Conservation (phyloP, 192 early-diverging fungal species). For the Linnemannia zychae region DNA sequence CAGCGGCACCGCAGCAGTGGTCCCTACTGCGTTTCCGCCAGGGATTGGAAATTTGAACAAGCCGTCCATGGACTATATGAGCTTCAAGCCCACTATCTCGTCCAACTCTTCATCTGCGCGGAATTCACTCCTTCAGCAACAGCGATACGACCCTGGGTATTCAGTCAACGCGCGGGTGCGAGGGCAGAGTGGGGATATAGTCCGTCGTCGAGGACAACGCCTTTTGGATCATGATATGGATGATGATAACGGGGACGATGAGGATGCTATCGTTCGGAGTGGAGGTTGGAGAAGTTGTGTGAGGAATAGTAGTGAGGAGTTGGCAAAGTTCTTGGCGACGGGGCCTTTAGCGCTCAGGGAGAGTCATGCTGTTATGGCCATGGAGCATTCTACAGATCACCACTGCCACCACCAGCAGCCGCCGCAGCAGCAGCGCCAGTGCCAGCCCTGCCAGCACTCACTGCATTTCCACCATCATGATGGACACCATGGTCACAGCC, state of each 20-base stretch:
- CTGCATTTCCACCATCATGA: constrained; percentile 14
- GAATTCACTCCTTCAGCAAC: background rate
- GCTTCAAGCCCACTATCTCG: constrained; percentile 15
- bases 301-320: background rate
- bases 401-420: too few relatives aligned
- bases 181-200: background rate
- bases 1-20: too few relatives aligned
- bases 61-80: constrained; percentile 28
- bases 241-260: background rate
- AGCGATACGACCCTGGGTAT: constrained; percentile 2
- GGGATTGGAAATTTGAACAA: background rate
- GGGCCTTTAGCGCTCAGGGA: background rate
- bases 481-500: background rate
- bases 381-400: background rate
- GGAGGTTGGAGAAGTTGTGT: background rate
- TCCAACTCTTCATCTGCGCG: background rate
- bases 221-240: background rate
- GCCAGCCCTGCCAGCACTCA: background rate
- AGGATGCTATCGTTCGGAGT: background rate
- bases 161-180: too few relatives aligned
- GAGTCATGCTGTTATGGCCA: background rate
- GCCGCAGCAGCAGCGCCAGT: background rate
- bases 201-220: background rate
- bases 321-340: background rate
- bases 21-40: background rate